phyloP scores from a whole-genome alignment of 345 rosid species.

The Pugionium dolabratum region DNA sequence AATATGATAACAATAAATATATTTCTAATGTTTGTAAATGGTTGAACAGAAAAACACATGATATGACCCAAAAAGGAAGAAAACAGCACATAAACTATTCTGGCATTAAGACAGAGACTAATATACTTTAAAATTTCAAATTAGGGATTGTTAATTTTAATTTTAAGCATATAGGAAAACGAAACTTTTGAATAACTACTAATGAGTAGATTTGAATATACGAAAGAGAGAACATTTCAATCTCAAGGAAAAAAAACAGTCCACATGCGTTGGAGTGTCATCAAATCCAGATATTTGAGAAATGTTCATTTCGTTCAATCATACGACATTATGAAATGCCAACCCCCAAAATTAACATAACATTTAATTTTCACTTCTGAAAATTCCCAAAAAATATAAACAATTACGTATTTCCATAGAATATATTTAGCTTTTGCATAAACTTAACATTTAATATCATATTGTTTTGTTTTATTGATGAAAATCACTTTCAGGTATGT shows the following conservation, averaged over 20 bases:
- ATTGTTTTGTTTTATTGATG: not conserved
- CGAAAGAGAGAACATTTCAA: not conserved
- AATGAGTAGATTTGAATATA: not conserved
- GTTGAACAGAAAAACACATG: conserved; percentile 1
- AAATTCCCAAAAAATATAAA: not conserved
- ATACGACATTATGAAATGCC: not conserved
- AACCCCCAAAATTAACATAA: not conserved
- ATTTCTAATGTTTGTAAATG: no score
- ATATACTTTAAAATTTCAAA: not conserved
- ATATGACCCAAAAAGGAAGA: not conserved
- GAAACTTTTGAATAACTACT: not conserved
- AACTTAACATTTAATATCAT: not conserved
- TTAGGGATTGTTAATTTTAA: not conserved
- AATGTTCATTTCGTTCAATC: conserved; percentile 11
- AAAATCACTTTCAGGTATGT: not conserved
- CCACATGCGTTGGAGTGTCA: conserved; percentile 34
- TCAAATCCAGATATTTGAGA: conserved; percentile 7
- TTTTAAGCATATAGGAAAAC: not conserved
- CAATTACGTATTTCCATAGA: not conserved
- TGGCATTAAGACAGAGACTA: not conserved
- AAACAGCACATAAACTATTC: not conserved
- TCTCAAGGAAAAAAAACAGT: not conserved
- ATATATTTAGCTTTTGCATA: not conserved
- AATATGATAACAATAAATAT: no score
- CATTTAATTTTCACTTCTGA: not conserved